phyloP scores from a whole-genome alignment of 2,329 filamentous ascomycete genomes.

The Aureobasidium pullulans region DNA sequence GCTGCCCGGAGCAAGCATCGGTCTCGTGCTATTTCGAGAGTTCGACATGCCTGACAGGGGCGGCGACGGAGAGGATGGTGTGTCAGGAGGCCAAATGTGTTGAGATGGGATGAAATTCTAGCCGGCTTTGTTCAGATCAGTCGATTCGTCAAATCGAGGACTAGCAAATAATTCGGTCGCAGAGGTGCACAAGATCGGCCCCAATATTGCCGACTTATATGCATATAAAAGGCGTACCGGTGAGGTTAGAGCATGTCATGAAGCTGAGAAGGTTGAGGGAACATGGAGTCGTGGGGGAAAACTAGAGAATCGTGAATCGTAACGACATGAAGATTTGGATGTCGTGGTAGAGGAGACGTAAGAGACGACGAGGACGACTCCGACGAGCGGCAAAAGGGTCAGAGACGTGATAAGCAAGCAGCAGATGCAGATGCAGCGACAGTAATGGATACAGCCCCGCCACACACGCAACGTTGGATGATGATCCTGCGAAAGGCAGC shows the following conservation, averaged over 20 bases:
- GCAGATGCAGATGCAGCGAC: constrained; percentile 5
- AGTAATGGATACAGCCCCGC: constrained; percentile 11
- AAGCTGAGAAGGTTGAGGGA: not conserved
- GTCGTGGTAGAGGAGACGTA: constrained; percentile 8
- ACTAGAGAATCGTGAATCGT: not conserved
- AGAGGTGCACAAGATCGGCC: constrained; percentile 10
- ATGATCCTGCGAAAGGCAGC: constrained; percentile 2
- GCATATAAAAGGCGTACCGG: constrained; percentile 12
- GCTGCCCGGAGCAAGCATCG: constrained; percentile 1
- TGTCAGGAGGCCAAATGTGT: not conserved
- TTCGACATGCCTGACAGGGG: constrained; percentile 6
- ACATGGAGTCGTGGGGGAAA: not conserved
- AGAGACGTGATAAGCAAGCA: constrained; percentile 10
- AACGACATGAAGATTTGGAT: not conserved
- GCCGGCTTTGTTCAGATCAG: constrained; percentile 2
- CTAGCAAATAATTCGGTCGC: constrained; percentile 7
- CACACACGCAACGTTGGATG: constrained; percentile 8
- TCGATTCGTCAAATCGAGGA: not conserved
- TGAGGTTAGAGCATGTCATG: constrained; percentile 7
- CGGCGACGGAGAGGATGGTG: not conserved
- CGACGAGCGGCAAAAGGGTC: constrained; percentile 7
- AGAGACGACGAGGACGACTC: not conserved
- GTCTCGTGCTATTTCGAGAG: not conserved
- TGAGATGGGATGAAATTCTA: constrained; percentile 3
- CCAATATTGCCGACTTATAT: constrained; percentile 7